These are phyloP conservation scores for Diplodia scrobiculata DNA, from an alignment of 2,329 filamentous ascomycete species.

Conservation along the genomic window DNA sequence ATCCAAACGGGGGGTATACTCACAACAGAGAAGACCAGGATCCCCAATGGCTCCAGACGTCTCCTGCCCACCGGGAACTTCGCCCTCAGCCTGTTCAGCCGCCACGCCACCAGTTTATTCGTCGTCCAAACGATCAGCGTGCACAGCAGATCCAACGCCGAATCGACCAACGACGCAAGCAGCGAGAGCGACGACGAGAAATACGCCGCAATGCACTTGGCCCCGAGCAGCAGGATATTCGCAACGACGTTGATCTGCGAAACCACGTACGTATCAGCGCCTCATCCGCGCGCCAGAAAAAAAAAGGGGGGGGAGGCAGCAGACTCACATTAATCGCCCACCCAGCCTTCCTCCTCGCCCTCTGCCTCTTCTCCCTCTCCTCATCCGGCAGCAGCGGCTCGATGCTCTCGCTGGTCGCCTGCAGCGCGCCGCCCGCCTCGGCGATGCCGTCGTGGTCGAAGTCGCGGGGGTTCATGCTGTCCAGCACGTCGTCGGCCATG, in stretches of 20 bases:
- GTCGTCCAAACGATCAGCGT: conserved; percentile 64
- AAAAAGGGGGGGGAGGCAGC: neutral
- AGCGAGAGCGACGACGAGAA: conserved; percentile 62
- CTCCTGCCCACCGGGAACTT: conserved; percentile 58
- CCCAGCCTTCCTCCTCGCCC: conserved; percentile 53
- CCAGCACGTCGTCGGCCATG: conserved; percentile 59
- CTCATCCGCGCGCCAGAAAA: neutral
- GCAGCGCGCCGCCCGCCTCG: conserved; percentile 55
- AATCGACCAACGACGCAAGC: conserved; percentile 64
- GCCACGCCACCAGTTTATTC: conserved; percentile 62
- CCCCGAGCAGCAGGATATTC: conserved; percentile 59
- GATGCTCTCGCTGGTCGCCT: conserved; percentile 54
- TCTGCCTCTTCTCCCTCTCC: conserved; percentile 53
- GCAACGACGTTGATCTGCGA: conserved; percentile 60
- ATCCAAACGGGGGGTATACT: neutral
- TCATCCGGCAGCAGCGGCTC: conserved; percentile 59
- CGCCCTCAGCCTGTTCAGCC: conserved; percentile 52
- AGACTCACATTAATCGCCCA: conserved; percentile 58
- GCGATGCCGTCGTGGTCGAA: conserved; percentile 59
- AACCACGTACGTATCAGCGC: neutral
- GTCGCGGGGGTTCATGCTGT: conserved; percentile 60
- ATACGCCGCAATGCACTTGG: conserved; percentile 59
- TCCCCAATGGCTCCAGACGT: conserved; percentile 63
- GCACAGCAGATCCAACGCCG: conserved; percentile 62
- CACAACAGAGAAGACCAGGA: conserved; percentile 50